Percentiles rank a stretch among this genome's conserved stretches.
phyloP scores from a whole-genome alignment of 371 early-diverging fungal genomes.

The Mortierella sp. region DNA sequence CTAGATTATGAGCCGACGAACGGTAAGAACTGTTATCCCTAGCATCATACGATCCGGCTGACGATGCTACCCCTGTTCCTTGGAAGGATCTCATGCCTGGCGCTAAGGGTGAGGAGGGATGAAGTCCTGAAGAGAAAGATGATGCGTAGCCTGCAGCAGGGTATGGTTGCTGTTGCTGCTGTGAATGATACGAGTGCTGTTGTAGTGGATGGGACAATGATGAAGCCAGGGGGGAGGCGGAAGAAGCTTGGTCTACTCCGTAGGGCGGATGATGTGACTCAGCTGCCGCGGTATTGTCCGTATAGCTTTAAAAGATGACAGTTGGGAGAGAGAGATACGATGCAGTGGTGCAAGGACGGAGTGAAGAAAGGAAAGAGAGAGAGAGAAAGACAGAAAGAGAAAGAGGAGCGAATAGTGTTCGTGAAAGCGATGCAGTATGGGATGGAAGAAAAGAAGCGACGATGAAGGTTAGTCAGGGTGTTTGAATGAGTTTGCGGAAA shows the following conservation, averaged over 20 bases:
- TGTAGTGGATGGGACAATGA: conserved; percentile 1
- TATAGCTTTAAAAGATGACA: background rate
- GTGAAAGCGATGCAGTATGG: conserved; percentile 3
- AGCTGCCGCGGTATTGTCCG: background rate
- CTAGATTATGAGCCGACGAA: conserved; percentile 18
- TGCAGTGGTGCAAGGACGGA: background rate
- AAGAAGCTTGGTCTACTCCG: background rate
- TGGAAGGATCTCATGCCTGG: conserved; percentile 1
- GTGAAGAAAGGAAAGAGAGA: background rate
- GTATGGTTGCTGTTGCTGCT: conserved; percentile 3
- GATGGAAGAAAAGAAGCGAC: conserved; percentile 1
- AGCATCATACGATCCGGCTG: conserved; percentile 17
- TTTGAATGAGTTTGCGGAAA: background rate
- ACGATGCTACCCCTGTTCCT: conserved; percentile 3
- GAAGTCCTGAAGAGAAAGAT: background rate
- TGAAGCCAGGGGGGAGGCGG: background rate
- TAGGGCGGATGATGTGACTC: background rate
- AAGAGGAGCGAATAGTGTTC: background rate
- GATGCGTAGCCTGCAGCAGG: background rate
- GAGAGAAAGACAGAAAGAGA: background rate
- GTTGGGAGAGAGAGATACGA: background rate
- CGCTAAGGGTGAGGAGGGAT: background rate
- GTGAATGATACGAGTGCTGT: conserved; percentile 1
- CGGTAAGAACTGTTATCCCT: conserved; percentile 8
- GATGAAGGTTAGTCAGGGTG: conserved; percentile 2